Evolutionary conservation across 2,329 filamentous ascomycete species (phyloP).

Genomic region (Cladobotryum mycophilum): DNA sequence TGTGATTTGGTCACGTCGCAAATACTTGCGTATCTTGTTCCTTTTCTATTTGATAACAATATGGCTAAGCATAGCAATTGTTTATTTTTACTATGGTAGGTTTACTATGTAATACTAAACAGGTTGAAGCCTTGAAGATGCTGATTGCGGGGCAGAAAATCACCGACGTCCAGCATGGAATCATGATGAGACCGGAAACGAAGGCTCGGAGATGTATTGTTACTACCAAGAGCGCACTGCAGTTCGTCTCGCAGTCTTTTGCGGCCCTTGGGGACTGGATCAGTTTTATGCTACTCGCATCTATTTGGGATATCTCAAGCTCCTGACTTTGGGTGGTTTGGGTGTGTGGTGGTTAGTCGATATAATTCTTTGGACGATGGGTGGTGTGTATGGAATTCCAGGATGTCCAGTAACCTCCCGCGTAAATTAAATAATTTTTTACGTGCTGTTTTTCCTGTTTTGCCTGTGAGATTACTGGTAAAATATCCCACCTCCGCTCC

Average conservation of each 20-base stretch:
- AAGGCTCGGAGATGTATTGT: slow-evolving; percentile 3
- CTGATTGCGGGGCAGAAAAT: not conserved
- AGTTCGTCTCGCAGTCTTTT: slow-evolving; percentile 14
- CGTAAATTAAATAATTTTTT: no score
- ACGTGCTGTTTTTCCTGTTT: no score
- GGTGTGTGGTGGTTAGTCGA: slow-evolving; percentile 16
- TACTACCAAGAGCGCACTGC: slow-evolving; percentile 18
- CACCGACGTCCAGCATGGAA: not conserved
- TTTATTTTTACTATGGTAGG: not conserved
- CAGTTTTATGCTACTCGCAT: slow-evolving; percentile 17
- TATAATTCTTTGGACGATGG: slow-evolving; percentile 19
- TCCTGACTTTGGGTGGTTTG: slow-evolving; percentile 15
- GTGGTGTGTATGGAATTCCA: slow-evolving; percentile 17
- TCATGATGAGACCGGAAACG: not conserved
- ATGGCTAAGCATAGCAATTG: not conserved
- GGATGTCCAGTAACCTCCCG: slow-evolving; percentile 10
- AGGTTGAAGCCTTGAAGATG: not conserved
- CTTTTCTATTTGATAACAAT: not conserved
- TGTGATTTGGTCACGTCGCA: not conserved
- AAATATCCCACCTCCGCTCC: no score
- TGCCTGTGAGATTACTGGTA: no score
- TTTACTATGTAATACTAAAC: not conserved
- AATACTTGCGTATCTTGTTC: not conserved
- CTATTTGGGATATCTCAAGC: slow-evolving; percentile 12
- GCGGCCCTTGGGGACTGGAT: slow-evolving; percentile 13